Evolutionary conservation across 2,329 filamentous ascomycete species (phyloP), one percentile per base, ranked within the genome.

Genomic region (Zasmidium angulare): DNA sequence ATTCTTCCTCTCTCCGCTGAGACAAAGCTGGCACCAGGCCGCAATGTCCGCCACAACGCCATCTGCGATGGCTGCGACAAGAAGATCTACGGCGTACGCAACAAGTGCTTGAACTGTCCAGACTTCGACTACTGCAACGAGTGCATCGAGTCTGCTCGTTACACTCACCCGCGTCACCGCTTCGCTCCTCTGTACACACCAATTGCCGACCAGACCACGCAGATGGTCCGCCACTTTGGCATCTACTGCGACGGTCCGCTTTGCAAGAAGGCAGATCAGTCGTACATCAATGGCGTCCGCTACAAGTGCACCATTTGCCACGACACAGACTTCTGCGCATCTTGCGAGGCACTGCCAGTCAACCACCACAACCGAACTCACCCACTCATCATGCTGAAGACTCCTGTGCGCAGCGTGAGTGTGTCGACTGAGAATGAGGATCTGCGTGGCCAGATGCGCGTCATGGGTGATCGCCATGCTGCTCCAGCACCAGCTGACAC

Each of bases 221-320:
- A 66, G 71, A 82, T 74, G 49, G 76, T 81, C 58, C 82, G 86
- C 46, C 95, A 99, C 73, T 81, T 83, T 63, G 93, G 93, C 59
- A 93, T 98, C 72, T 96, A 89, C 82, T 99, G 95, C 72, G 95
- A 99, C 74, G 95, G 95, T 0, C 93, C 93, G 22, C 83, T 96
- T 47, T 99, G 95, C 83, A 77, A 79, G 69, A 80, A 81, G 76
- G 68, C 81, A 69, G 67, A 76, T 66, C 73, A 82, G 73, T 72
- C 80, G 71, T 81, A 85, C 79, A 97, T 99, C 69, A 82, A 83
- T 55, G 96, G 95, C 53, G 84, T 89, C 61, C 90, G 95, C 64
- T 99, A 95, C 84, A 99, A 99, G 86, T 99, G 95, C 73, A 91
- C 93, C 54, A 89, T 99, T 58, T 99, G 95, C 81, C 84, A 96